Evolutionary conservation across 495 filamentous ascomycete species (phyloP).

Genomic region (Talaromyces ruber): DNA sequence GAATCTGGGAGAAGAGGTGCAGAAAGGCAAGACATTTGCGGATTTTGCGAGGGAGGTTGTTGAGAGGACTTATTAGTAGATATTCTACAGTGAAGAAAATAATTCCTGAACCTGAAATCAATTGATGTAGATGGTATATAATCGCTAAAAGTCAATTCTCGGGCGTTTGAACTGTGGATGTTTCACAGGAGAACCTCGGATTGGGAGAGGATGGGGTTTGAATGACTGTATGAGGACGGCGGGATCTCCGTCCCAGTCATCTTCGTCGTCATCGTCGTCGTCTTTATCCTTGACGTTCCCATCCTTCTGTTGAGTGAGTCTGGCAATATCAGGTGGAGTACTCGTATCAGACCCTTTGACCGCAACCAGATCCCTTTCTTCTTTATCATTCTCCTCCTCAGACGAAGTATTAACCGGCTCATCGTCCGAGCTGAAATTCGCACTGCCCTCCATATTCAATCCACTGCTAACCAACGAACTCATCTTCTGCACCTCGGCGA

Average conservation of each 20-base stretch:
- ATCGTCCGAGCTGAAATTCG: slow-evolving; percentile 8
- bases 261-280: not conserved
- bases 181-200: not conserved
- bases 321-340: slow-evolving; percentile 12
- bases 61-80: slow-evolving; percentile 56
- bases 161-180: slow-evolving; percentile 1
- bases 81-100: not conserved
- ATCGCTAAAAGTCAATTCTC: not conserved
- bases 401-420: slow-evolving; percentile 23
- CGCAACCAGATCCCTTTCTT: slow-evolving; percentile 2
- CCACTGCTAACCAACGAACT: slow-evolving; percentile 14
- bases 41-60: slow-evolving; percentile 82
- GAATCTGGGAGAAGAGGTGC: slow-evolving; percentile 79
- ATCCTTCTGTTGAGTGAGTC: slow-evolving; percentile 5
- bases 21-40: slow-evolving; percentile 67
- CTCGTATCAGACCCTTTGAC: not conserved
- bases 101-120: not conserved
- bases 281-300: not conserved
- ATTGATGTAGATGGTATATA: not conserved
- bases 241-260: slow-evolving; percentile 6
- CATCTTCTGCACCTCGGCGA: slow-evolving; percentile 23
- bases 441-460: slow-evolving; percentile 7
- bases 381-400: slow-evolving; percentile 15
- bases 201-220: slow-evolving; percentile 9
- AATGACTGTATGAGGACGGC: slow-evolving; percentile 10